Base-by-base conservation (phyloP, 768 basidiomycete species). In the Lentinus tigrinus region DNA sequence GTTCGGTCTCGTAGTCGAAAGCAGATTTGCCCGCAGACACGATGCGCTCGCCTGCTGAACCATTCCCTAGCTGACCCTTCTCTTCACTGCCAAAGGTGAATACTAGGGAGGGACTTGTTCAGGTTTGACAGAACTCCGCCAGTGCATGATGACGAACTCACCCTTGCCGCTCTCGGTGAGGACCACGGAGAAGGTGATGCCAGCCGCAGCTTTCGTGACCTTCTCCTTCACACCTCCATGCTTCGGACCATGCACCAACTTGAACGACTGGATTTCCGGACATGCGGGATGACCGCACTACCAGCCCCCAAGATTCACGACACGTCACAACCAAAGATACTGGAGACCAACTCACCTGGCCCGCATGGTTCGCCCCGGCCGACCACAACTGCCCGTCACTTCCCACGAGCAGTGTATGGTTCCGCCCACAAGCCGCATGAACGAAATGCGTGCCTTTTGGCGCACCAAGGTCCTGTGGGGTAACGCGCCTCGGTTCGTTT, bases 1-100 rank as follows among this genome's bases (percentile, higher is more conserved):
- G 91, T 9, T 83, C 78, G 34, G 77, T 73, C 64, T 93, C 87
- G 19, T 90, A 80, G 67, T 96, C 95, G 66, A 82, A 96, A 11
- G 83, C 85, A 0, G 87, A 84, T 73, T 93, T 93, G 65, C 92
- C 92, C 19, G 89, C 91, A 1, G 89, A 88, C 9, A 87, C 83
- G 57, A 96, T 91, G 36, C 92, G 84, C 72, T 96, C 94, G n/a
- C 95, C 93, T 0, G 93, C 95, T 62, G 85, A 85, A 17, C 95
- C 96, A 69, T 93, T 95, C 0, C 94, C 96, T 0, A 98, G 78
- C 63, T 97, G 95, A 1, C 96, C 96, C 57, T 92, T 87, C 72
- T 97, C 95, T 21, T 87, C 92, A 50, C 91, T 95, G 34, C 96
- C 96, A 62, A 94, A 89, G 1, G 93, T 81, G 66, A 89, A 98